Conservation (phyloP, 2,329 filamentous ascomycete species). For the Hypocrella siamensis region DNA sequence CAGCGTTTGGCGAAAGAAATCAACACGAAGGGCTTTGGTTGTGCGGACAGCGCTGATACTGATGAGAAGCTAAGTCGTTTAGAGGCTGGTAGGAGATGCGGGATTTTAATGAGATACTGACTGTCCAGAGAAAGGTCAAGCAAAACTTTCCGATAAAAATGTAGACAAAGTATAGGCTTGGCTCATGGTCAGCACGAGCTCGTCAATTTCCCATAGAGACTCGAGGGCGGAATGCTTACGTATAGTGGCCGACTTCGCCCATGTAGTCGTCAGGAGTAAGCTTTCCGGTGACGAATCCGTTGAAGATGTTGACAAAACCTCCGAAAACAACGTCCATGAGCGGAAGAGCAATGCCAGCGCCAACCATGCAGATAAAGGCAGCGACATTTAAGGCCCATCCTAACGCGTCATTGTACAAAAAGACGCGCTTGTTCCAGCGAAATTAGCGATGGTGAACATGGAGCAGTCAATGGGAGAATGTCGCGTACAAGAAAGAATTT, state of each 20-base stretch:
- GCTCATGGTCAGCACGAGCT: background rate
- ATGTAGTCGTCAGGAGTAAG: constrained; percentile 31
- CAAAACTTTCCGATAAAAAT: constrained; percentile 39
- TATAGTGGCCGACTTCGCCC: constrained; percentile 27
- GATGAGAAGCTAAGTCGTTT: constrained; percentile 14
- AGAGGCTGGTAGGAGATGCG: constrained; percentile 1
- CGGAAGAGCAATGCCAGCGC: constrained; percentile 24
- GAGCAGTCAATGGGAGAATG: background rate
- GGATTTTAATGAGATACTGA: constrained; percentile 12
- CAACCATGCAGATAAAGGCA: constrained; percentile 20
- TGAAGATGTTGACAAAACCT: constrained; percentile 36
- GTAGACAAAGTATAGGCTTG: constrained; percentile 40
- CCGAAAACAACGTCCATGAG: constrained; percentile 46
- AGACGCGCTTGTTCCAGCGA: constrained; percentile 14
- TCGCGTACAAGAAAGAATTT: constrained; percentile 10
- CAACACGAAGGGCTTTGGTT: constrained; percentile 19
- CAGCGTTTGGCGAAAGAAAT: constrained; percentile 20
- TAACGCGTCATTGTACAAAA: constrained; percentile 20
- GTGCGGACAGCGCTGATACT: constrained; percentile 21
- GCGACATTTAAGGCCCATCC: constrained; percentile 21
- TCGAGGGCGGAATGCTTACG: constrained; percentile 14
- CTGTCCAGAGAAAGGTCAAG: constrained; percentile 38
- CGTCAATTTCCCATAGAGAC: background rate
- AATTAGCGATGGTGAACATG: background rate
- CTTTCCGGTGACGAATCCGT: constrained; percentile 32